Evolutionary conservation across 768 basidiomycete species (phyloP).

Genomic region (Auricularia cornea): DNA sequence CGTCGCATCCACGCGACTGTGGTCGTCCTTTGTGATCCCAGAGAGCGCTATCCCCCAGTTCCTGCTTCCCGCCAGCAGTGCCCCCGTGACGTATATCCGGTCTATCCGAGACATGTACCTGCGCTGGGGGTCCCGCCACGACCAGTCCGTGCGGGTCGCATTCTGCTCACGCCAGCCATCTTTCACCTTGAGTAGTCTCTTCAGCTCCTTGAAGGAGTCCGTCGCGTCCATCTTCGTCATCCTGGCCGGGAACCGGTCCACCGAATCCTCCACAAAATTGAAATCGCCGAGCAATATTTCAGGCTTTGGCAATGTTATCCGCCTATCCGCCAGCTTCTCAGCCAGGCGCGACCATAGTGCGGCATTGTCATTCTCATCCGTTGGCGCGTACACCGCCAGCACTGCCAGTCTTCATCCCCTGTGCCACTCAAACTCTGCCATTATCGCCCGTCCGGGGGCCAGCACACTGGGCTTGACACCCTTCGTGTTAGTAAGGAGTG

Average conservation of each 20-base stretch:
- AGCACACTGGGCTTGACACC: neutral
- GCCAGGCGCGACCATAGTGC: neutral
- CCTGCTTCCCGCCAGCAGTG: neutral
- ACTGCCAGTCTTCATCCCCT: neutral
- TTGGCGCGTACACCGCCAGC: neutral
- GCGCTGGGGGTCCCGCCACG: neutral
- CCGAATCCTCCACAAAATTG: conserved; percentile 14
- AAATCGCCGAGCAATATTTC: conserved; percentile 7
- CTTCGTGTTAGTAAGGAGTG: neutral
- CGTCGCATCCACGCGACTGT: neutral
- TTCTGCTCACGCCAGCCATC: neutral
- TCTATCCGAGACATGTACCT: neutral
- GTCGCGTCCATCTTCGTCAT: neutral
- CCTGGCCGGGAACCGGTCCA: conserved; percentile 12
- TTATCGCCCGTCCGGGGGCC: neutral
- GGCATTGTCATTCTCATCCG: neutral
- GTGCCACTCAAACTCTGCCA: neutral
- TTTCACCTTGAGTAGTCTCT: neutral
- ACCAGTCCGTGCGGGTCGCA: neutral
- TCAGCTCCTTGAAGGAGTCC: neutral
- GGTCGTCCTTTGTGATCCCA: neutral
- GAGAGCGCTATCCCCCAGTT: neutral
- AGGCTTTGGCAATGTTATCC: neutral
- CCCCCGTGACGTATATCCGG: neutral
- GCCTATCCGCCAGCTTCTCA: neutral